These are phyloP conservation scores for Nyctanthes arbortristis DNA, from an alignment of 257 asterid genomes.

Conservation along the genomic window DNA sequence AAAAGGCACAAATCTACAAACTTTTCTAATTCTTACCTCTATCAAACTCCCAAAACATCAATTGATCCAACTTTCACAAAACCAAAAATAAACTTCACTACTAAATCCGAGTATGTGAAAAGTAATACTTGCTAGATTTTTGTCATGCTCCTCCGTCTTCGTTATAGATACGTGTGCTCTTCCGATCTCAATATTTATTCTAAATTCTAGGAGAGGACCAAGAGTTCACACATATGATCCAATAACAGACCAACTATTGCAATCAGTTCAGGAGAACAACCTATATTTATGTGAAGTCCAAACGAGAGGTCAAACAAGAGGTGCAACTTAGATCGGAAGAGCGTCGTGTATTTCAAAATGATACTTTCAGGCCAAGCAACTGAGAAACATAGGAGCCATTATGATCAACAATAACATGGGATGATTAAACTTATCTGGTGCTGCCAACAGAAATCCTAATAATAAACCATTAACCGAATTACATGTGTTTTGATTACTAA, in stretches of 20 bases:
- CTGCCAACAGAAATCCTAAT: neutral
- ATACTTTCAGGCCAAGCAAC: neutral
- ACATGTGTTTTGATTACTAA: slow-evolving; percentile 2
- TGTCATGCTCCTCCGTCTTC: slow-evolving; percentile 5
- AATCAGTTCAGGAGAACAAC: neutral
- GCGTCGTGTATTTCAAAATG: neutral
- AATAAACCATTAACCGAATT: neutral
- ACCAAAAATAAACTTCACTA: neutral
- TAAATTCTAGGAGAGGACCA: slow-evolving; percentile 22
- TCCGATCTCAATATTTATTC: slow-evolving; percentile 3
- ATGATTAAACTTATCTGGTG: neutral
- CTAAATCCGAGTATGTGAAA: neutral
- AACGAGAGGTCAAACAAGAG: slow-evolving; percentile 5
- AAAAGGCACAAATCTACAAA: neutral
- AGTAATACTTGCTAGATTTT: slow-evolving; percentile 14
- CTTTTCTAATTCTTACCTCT: neutral
- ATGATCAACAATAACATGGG: neutral
- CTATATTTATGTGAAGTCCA: slow-evolving; percentile 1
- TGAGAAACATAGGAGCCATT: neutral
- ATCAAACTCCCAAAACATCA: neutral
- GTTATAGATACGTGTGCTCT: neutral
- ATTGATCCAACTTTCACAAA: neutral
- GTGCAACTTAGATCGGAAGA: too few species aligned
- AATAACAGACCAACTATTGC: neutral
- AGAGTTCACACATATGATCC: neutral